Conservation (phyloP, 1,139 yeast genomes). For the Kluyveromyces sp. region DNA sequence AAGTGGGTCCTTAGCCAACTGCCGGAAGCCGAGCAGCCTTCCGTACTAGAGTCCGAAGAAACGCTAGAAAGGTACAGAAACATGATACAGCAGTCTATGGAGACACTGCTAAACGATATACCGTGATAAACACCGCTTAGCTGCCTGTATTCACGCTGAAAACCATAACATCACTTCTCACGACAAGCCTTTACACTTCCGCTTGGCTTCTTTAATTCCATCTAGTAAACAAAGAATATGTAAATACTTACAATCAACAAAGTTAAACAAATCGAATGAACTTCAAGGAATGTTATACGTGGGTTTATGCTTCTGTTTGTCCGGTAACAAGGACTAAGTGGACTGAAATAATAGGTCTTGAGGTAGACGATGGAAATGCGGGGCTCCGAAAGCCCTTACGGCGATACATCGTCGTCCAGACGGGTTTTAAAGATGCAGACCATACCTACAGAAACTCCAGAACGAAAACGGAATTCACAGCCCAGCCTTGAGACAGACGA, state of each 20-base stretch:
- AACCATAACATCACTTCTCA: background rate
- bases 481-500: constrained; percentile 24
- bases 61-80: constrained; percentile 11
- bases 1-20: constrained; percentile 31
- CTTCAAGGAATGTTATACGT: no score
- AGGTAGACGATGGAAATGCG: background rate
- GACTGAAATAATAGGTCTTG: background rate
- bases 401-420: constrained; percentile 1
- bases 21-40: constrained; percentile 16
- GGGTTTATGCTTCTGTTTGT: no score
- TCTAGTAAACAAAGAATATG: background rate
- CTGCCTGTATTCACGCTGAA: background rate
- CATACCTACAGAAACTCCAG: constrained; percentile 11
- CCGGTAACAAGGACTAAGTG: no score
- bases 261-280: no score
- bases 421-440: constrained; percentile 11
- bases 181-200: background rate
- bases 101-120: constrained; percentile 9
- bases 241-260: no score
- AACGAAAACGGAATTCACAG: constrained; percentile 6
- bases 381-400: constrained; percentile 4
- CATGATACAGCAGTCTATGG: constrained; percentile 9
- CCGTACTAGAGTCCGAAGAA: constrained; percentile 8
- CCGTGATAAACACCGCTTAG: background rate
- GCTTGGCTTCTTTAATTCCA: background rate